These are phyloP conservation scores for Fallopia convolvulus DNA, from an alignment of 148 eudicot genomes.

Conservation along the genomic window DNA sequence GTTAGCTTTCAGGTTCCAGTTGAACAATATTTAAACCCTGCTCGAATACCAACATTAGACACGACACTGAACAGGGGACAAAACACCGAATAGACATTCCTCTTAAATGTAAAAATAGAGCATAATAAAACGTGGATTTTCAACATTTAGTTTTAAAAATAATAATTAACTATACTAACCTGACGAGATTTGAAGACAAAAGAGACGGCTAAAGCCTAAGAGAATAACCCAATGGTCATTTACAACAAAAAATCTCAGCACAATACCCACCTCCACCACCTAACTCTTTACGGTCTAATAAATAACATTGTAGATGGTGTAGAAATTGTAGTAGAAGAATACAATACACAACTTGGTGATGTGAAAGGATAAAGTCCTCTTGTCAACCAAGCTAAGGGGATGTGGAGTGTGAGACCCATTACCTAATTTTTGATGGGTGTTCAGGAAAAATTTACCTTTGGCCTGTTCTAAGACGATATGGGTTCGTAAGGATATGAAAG, in stretches of 20 bases:
- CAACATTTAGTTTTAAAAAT: background rate
- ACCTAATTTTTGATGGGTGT: background rate
- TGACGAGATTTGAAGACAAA: background rate
- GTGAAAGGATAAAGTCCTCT: background rate
- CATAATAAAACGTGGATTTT: too few species aligned
- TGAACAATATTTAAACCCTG: too few species aligned
- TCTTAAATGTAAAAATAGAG: too few species aligned
- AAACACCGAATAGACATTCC: too few species aligned
- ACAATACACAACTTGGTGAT: conserved; percentile 7
- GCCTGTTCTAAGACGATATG: conserved; percentile 54
- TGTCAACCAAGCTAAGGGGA: conserved; percentile 1
- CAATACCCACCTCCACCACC: background rate
- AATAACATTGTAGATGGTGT: background rate
- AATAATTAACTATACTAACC: background rate
- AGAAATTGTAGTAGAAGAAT: background rate
- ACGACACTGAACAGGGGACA: too few species aligned
- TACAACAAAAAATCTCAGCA: conserved; percentile 4
- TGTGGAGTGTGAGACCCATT: background rate
- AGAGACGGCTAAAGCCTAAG: background rate
- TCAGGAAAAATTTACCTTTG: background rate
- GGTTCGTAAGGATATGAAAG: conserved; percentile 94
- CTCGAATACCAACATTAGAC: too few species aligned
- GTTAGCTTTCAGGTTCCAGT: too few species aligned
- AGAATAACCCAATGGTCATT: background rate
- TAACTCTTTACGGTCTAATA: background rate